These are phyloP conservation scores for Poronia punctata DNA, from an alignment of 495 filamentous ascomycete species.

Conservation along the genomic window DNA sequence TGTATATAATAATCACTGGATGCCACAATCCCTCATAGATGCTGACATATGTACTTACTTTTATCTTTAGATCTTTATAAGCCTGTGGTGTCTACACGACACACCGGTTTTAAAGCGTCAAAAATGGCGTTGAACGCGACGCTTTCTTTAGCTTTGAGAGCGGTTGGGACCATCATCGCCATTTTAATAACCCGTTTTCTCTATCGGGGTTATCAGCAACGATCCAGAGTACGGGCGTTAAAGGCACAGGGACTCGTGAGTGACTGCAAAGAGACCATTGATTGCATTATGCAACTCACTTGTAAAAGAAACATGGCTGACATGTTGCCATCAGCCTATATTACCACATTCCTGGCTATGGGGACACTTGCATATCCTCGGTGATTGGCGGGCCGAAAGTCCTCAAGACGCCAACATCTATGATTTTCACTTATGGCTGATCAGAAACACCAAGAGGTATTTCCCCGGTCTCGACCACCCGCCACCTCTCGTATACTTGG, in stretches of 20 bases:
- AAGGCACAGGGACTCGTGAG: constrained; percentile 24
- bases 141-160: constrained; percentile 3
- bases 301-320: constrained; percentile 3
- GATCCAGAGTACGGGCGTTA: constrained; percentile 14
- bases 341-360: constrained; percentile 21
- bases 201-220: constrained; percentile 15
- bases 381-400: constrained; percentile 13
- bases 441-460: constrained; percentile 17
- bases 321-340: constrained; percentile 16
- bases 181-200: constrained; percentile 13
- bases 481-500: constrained; percentile 34
- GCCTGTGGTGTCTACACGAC: too few species aligned
- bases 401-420: constrained; percentile 23
- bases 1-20: too few species aligned
- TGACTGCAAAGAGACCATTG: background rate
- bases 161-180: constrained; percentile 8
- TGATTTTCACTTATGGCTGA: constrained; percentile 17
- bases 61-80: too few species aligned
- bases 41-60: background rate
- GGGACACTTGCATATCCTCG: constrained; percentile 20
- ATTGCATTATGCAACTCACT: background rate
- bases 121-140: background rate
- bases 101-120: background rate
- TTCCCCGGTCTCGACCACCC: constrained; percentile 21
- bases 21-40: background rate